These are phyloP conservation scores for Yarrowia sp. DNA, from an alignment of 805 yeast species.

Conservation along the genomic window DNA sequence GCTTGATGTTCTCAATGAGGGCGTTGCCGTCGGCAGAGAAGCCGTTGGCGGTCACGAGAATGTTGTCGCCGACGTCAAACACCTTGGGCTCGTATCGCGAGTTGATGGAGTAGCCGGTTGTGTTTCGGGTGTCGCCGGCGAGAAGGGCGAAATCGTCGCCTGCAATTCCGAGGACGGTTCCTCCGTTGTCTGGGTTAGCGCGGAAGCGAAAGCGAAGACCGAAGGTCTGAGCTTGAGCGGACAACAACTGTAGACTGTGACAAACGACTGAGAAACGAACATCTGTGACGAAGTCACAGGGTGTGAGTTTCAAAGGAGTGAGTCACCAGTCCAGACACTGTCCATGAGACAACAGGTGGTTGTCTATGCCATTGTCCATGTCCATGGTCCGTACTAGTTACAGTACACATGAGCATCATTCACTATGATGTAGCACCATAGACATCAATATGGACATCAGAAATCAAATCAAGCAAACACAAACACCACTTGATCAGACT, in stretches of 20 bases:
- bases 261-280: no score
- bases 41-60: conserved; percentile 89
- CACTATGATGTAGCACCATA: no score
- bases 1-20: conserved; percentile 64
- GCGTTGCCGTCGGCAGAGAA: conserved; percentile 94
- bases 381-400: no score
- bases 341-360: no score
- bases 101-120: conserved; percentile 89
- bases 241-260: background rate
- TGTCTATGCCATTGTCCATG: no score
- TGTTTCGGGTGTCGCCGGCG: conserved; percentile 98
- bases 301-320: no score
- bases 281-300: no score
- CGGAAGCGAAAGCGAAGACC: background rate
- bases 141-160: conserved; percentile 95
- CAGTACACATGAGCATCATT: no score
- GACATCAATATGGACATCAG: no score
- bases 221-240: background rate
- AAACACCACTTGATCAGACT: no score
- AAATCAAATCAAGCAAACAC: no score
- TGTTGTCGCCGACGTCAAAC: conserved; percentile 81
- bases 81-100: conserved; percentile 91
- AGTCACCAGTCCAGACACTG: no score
- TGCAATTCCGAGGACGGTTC: conserved; percentile 95
- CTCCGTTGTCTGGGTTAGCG: conserved; percentile 76